Evolutionary conservation across 2,329 filamentous ascomycete species (phyloP).

Genomic region (Stenocarpella maydis): DNA sequence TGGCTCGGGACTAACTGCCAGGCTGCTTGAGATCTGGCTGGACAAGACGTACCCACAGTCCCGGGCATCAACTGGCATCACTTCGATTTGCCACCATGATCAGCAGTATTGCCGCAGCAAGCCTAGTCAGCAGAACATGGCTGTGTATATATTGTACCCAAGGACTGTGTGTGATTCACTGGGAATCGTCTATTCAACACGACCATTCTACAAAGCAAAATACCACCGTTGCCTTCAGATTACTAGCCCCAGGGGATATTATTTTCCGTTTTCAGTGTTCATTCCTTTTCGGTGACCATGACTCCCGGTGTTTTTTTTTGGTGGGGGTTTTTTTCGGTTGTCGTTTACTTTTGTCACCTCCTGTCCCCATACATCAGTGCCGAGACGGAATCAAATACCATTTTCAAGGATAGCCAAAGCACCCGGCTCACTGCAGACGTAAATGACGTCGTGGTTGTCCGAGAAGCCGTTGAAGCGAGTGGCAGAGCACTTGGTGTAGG

Average conservation of each 20-base stretch:
- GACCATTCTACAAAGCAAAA: conserved; percentile 26
- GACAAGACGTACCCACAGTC: neutral
- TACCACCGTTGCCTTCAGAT: neutral
- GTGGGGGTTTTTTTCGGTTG: neutral
- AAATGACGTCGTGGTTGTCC: conserved; percentile 90
- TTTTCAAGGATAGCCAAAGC: conserved; percentile 73
- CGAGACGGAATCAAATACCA: neutral
- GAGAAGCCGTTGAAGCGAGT: conserved; percentile 98
- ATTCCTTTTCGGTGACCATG: neutral
- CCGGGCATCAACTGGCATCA: neutral
- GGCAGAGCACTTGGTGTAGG: conserved; percentile 97
- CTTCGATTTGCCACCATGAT: neutral
- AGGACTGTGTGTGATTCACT: conserved; percentile 23
- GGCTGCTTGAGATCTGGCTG: neutral
- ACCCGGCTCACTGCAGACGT: conserved; percentile 92
- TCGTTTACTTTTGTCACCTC: neutral
- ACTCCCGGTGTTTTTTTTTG: neutral
- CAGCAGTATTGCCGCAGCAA: neutral
- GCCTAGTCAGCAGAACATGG: neutral
- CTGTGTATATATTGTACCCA: neutral
- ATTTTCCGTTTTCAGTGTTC: neutral
- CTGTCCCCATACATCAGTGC: no score
- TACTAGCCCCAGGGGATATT: neutral
- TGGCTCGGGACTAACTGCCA: no score
- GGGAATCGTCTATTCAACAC: conserved; percentile 21